Evolutionary conservation across 2,329 filamentous ascomycete genomes (phyloP), one percentile per base, ranked within the genome.

Genomic region (Orbilia oligospora): DNA sequence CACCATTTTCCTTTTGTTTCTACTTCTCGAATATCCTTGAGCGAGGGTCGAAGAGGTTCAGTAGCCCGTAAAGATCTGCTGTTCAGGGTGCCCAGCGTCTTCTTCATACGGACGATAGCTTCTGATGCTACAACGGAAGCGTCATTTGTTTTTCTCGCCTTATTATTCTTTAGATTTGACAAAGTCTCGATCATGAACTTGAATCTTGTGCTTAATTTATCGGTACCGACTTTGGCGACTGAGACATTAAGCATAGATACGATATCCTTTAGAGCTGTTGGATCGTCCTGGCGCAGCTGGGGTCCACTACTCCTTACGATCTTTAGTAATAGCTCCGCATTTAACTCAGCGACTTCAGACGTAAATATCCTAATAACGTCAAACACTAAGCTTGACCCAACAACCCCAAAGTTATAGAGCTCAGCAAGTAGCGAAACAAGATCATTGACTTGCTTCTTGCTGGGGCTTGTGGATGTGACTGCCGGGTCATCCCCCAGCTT

Each of bases 151-250:
- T 88, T 16, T 90, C 90, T 14, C 91, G 90, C 84, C 95, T 93
- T 93, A 85, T 96, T 97, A 86, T 97, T 97, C 84, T 97, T 97
- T 33, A 99, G 87, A 82, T 97, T 93, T 76, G 92, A 93, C 84
- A 99, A 97, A 0, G 92, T 96, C 83, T 98, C 95, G 65, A 99
- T 92, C 94, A 98, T 98, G 85, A 97, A 97, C 81, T 92, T 97
- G 0, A 95, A 97, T 71, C 96, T 91, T 9, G 94, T 92, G 0
- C 94, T 95, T 30, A 97, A 86, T 20, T 90, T 91, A 12, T 87
- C 86, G 82, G 92, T 90, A 3, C 92, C 92, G 41, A 88, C 86
- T 76, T 89, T 90, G 0, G 89, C 87, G 1, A 94, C 89, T 0
- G 91, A 90, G 22, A 91, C 90, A 80, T 93, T 92, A 73, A 98